A percentile compares a stretch with the other conserved stretches of the same genome.
Evolutionary conservation across 495 filamentous ascomycete genomes (phyloP).

Genomic region (Aspergillus asperescens): DNA sequence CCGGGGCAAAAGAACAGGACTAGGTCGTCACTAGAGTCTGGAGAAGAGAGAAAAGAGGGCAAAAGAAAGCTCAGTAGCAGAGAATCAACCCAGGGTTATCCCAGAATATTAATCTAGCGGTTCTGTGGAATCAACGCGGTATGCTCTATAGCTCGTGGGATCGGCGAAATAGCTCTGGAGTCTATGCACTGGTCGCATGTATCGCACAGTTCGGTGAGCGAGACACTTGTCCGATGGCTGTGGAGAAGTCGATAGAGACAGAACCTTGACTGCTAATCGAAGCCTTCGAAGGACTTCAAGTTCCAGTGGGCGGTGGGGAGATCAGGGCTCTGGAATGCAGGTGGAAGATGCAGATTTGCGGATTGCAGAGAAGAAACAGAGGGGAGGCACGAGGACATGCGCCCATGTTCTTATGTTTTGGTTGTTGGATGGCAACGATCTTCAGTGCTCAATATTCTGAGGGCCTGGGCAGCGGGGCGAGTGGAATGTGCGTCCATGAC

Average conservation of each 20-base stretch:
- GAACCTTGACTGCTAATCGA: neutral
- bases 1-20: constrained; percentile 1
- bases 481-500: neutral
- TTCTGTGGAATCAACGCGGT: neutral
- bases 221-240: neutral
- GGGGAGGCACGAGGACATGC: constrained; percentile 1
- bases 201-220: constrained; percentile 11
- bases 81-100: neutral
- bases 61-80: neutral
- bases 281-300: neutral
- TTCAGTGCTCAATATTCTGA: neutral
- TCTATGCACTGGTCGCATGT: constrained; percentile 7
- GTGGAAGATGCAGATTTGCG: neutral
- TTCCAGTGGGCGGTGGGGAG: too few species aligned
- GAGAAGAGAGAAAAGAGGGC: neutral
- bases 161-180: constrained; percentile 15
- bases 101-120: neutral
- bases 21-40: neutral
- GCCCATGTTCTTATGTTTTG: constrained; percentile 2
- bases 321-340: neutral
- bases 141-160: constrained; percentile 11
- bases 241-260: neutral
- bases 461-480: constrained; percentile 2
- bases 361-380: constrained; percentile 1
- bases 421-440: constrained; percentile 1